Evolutionary conservation across 129 eudicot species (phyloP).

Genomic region (Dittrichia graveolens): DNA sequence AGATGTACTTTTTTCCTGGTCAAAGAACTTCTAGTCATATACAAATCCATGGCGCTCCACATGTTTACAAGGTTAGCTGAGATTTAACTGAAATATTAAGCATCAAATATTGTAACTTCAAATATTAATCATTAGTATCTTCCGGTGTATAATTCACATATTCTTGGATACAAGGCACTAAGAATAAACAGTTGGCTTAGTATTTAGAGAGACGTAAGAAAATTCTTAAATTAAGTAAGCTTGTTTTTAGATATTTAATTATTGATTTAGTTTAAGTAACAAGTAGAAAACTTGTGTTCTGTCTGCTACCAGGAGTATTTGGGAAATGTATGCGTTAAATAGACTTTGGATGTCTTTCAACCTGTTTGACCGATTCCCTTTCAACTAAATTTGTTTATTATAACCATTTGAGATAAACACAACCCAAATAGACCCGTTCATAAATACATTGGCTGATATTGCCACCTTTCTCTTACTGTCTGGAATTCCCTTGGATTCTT

Average conservation of each 20-base stretch:
- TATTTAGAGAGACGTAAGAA: not conserved
- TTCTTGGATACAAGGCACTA: not conserved
- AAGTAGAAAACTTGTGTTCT: not conserved
- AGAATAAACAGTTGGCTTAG: conserved; percentile 1
- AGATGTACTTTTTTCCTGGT: conserved; percentile 99
- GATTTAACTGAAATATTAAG: conserved; percentile 18
- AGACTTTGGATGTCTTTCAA: not conserved
- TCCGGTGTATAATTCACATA: not conserved
- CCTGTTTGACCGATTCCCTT: not conserved
- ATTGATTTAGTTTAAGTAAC: not conserved
- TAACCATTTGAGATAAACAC: not conserved
- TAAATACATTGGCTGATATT: conserved; percentile 6
- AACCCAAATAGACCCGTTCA: not conserved
- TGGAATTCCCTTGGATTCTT: conserved; percentile 13
- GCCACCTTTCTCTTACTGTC: not conserved
- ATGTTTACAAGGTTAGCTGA: conserved; percentile 79
- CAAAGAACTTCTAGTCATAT: conserved; percentile 90
- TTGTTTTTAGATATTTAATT: conserved; percentile 2
- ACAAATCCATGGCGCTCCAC: conserved; percentile 97
- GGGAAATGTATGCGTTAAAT: not conserved
- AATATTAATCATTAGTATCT: not conserved
- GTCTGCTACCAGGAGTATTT: not conserved
- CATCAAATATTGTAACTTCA: too few relatives aligned
- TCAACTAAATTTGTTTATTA: too few relatives aligned
- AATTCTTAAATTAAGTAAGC: not conserved